Evolutionary conservation across 2,329 filamentous ascomycete genomes (phyloP).

Genomic region (Xylariaceae sp.): DNA sequence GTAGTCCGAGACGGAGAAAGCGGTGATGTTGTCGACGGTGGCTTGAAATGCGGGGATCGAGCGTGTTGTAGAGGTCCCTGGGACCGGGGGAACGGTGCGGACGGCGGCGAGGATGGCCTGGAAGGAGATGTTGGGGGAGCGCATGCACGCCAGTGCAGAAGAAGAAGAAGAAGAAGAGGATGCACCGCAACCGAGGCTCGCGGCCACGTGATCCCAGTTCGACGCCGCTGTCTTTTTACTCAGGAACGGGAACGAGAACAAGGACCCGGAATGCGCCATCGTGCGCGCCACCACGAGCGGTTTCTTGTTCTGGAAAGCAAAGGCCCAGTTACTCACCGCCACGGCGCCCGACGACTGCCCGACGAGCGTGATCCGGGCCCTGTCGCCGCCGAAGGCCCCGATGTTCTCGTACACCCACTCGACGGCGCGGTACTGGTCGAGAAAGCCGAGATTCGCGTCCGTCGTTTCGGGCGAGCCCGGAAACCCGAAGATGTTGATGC

Average conservation of each 20-base stretch:
- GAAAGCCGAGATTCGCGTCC: conserved; percentile 10
- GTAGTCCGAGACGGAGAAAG: conserved; percentile 6
- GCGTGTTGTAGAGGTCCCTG: conserved; percentile 6
- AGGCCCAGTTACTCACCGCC: conserved; percentile 12
- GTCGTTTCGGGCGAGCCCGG: conserved; percentile 10
- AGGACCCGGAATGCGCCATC: conserved; percentile 8
- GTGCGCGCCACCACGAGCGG: conserved; percentile 7
- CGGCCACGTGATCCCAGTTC: conserved; percentile 8
- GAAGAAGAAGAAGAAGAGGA: too few species aligned
- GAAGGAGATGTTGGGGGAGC: conserved; percentile 11
- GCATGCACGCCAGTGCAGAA: conserved; percentile 10
- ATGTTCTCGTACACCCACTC: conserved; percentile 9
- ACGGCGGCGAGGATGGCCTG: conserved; percentile 6
- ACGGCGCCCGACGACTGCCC: conserved; percentile 8
- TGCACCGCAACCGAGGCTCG: conserved; percentile 7
- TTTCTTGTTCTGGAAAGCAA: conserved; percentile 7
- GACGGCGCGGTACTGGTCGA: conserved; percentile 8
- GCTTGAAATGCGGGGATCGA: conserved; percentile 10
- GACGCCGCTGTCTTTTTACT: conserved; percentile 4
- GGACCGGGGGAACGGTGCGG: conserved; percentile 3
- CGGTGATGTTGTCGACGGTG: conserved; percentile 5
- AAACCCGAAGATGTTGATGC: conserved; percentile 13
- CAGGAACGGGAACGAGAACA: conserved; percentile 10
- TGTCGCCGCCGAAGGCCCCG: conserved; percentile 9
- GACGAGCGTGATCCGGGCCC: conserved; percentile 7